A percentile compares a stretch with the other conserved stretches of the same genome.
These are phyloP conservation scores for Claviceps paspali DNA, from an alignment of 2,329 filamentous ascomycete species.

Conservation along the genomic window DNA sequence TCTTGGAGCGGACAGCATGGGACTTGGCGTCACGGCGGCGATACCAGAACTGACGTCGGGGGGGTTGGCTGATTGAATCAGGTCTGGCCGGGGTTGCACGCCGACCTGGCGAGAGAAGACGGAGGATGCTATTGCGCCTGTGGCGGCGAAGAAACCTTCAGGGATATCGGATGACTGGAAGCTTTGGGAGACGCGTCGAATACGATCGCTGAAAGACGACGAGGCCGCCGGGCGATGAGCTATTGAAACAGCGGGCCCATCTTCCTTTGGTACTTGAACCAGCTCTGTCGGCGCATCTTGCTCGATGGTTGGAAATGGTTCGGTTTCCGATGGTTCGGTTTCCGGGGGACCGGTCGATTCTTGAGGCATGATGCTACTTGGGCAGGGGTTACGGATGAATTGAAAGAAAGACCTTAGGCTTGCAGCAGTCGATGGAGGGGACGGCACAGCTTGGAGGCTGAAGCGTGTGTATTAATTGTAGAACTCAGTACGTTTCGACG, in stretches of 20 bases:
- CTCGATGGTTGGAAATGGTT: slow-evolving; percentile 14
- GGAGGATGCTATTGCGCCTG: slow-evolving; percentile 28
- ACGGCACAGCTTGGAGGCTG: no score
- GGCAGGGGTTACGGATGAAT: not conserved
- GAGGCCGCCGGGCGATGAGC: slow-evolving; percentile 15
- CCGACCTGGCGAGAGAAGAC: slow-evolving; percentile 15
- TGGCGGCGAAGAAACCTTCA: slow-evolving; percentile 31
- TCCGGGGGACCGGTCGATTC: slow-evolving; percentile 2
- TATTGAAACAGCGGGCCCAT: slow-evolving; percentile 3
- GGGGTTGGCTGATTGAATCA: slow-evolving; percentile 8
- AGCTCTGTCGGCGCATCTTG: slow-evolving; percentile 5
- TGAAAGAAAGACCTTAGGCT: not conserved
- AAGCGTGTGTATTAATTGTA: no score
- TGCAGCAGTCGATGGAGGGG: not conserved
- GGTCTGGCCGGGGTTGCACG: slow-evolving; percentile 8
- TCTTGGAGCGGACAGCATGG: slow-evolving; percentile 1
- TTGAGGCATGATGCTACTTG: slow-evolving; percentile 2
- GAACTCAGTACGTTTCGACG: no score
- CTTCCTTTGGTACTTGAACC: not conserved
- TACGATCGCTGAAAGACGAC: slow-evolving; percentile 16
- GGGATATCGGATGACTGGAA: slow-evolving; percentile 33
- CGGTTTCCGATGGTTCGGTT: no score
- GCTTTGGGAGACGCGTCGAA: slow-evolving; percentile 18
- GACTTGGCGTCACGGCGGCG: not conserved
- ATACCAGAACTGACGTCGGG: not conserved